These are phyloP conservation scores for Posidonia oceanica DNA, from an alignment of 116 monocot genomes.

Conservation along the genomic window DNA sequence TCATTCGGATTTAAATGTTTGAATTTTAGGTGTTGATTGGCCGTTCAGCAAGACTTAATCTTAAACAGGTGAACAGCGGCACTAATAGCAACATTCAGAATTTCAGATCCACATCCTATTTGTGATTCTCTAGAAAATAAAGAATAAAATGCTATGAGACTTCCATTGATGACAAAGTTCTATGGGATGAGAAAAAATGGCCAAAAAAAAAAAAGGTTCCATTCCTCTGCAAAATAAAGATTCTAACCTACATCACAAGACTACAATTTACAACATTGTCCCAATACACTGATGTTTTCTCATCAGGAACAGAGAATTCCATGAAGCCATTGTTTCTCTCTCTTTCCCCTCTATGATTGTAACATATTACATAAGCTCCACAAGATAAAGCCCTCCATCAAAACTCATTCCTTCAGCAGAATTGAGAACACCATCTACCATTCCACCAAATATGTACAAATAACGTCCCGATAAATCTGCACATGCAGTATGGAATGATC, in stretches of 20 bases:
- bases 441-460: constrained; percentile 75
- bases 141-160: no score
- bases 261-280: constrained; percentile 3
- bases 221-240: neutral
- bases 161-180: neutral
- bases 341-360: constrained; percentile 11
- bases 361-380: constrained; percentile 43
- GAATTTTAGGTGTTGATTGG: no score
- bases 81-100: no score
- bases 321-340: neutral
- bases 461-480: constrained; percentile 41
- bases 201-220: neutral
- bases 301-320: neutral
- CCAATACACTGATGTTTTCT: neutral
- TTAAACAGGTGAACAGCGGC: no score
- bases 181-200: neutral
- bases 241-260: neutral
- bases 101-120: no score
- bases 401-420: constrained; percentile 67
- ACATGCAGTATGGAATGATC: constrained; percentile 83
- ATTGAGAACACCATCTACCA: constrained; percentile 64
- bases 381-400: constrained; percentile 51
- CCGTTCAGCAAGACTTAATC: no score
- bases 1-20: no score
- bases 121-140: no score